Percentiles rank a stretch among this genome's conserved stretches.
phyloP scores from a whole-genome alignment of 2,329 filamentous ascomycete genomes.

The Colletotrichum spinosum region DNA sequence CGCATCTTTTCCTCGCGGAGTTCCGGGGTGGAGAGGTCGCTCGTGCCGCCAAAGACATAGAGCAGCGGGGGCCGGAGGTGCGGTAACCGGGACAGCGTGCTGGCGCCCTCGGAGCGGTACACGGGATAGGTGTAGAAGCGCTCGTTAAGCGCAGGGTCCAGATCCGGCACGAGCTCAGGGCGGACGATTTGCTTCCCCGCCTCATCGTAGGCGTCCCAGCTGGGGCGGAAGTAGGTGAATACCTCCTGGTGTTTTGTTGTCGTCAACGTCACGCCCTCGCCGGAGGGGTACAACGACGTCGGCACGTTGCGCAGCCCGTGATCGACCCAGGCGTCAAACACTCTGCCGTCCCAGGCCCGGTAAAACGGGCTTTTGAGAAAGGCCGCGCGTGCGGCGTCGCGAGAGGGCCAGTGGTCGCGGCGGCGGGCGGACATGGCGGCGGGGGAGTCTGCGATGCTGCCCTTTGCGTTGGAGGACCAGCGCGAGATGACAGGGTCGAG shows the following conservation, averaged over 20 bases:
- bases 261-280: slow-evolving; percentile 71
- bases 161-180: slow-evolving; percentile 57
- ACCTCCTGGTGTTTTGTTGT: slow-evolving; percentile 93
- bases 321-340: slow-evolving; percentile 78
- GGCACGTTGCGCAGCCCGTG: slow-evolving; percentile 82
- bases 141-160: slow-evolving; percentile 53
- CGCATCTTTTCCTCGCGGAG: slow-evolving; percentile 68
- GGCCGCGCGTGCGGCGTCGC: slow-evolving; percentile 72
- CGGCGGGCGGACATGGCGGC: slow-evolving; percentile 75
- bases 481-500: slow-evolving; percentile 84
- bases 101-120: slow-evolving; percentile 74
- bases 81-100: slow-evolving; percentile 68
- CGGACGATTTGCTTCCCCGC: slow-evolving; percentile 53
- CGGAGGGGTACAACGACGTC: slow-evolving; percentile 65
- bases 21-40: slow-evolving; percentile 64
- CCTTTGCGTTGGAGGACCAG: slow-evolving; percentile 53
- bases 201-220: slow-evolving; percentile 57
- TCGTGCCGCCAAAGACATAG: slow-evolving; percentile 75
- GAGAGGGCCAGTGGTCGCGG: slow-evolving; percentile 85
- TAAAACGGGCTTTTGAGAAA: slow-evolving; percentile 83
- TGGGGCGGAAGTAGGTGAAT: slow-evolving; percentile 78
- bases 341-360: slow-evolving; percentile 82
- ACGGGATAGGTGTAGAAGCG: slow-evolving; percentile 62
- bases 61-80: slow-evolving; percentile 73
- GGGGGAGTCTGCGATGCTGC: slow-evolving; percentile 49